These are phyloP conservation scores for Jamesozyma piceae DNA, from an alignment of 805 yeast genomes.

Conservation along the genomic window DNA sequence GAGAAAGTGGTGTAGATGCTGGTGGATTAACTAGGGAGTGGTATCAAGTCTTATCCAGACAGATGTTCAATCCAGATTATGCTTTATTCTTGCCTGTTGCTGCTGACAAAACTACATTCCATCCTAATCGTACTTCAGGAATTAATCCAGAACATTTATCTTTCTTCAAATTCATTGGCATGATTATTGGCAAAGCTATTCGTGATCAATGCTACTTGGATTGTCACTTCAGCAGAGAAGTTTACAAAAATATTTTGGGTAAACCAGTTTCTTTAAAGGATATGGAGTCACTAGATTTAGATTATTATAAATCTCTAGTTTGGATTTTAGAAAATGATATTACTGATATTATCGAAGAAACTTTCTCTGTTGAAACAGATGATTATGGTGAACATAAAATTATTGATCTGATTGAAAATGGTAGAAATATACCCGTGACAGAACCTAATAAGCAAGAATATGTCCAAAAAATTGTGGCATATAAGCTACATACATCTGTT, in stretches of 20 bases:
- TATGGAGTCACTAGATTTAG: slow-evolving; percentile 87
- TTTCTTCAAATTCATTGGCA: slow-evolving; percentile 89
- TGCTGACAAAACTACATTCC: slow-evolving; percentile 86
- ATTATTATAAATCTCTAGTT: slow-evolving; percentile 79
- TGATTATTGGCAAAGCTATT: slow-evolving; percentile 89
- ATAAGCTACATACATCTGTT: slow-evolving; percentile 72
- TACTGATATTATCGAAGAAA: slow-evolving; percentile 89
- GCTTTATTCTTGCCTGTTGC: slow-evolving; percentile 88
- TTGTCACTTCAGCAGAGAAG: slow-evolving; percentile 91
- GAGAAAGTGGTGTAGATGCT: slow-evolving; percentile 95
- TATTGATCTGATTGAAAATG: slow-evolving; percentile 75
- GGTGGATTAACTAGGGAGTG: slow-evolving; percentile 98
- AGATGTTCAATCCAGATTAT: slow-evolving; percentile 92
- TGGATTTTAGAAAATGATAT: slow-evolving; percentile 98
- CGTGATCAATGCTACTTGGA: slow-evolving; percentile 79
- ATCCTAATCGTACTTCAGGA: slow-evolving; percentile 87
- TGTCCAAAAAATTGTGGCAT: slow-evolving; percentile 78
- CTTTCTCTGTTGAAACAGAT: slow-evolving; percentile 86
- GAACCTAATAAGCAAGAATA: slow-evolving; percentile 87
- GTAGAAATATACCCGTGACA: slow-evolving; percentile 76
- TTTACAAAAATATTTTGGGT: slow-evolving; percentile 78
- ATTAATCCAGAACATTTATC: slow-evolving; percentile 89
- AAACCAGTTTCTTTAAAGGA: slow-evolving; percentile 78
- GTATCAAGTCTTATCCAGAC: slow-evolving; percentile 89
- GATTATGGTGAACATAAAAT: slow-evolving; percentile 85